Evolutionary conservation across 352 stramenopile genomes (phyloP).

Genomic region (Phytophthora meadii): DNA sequence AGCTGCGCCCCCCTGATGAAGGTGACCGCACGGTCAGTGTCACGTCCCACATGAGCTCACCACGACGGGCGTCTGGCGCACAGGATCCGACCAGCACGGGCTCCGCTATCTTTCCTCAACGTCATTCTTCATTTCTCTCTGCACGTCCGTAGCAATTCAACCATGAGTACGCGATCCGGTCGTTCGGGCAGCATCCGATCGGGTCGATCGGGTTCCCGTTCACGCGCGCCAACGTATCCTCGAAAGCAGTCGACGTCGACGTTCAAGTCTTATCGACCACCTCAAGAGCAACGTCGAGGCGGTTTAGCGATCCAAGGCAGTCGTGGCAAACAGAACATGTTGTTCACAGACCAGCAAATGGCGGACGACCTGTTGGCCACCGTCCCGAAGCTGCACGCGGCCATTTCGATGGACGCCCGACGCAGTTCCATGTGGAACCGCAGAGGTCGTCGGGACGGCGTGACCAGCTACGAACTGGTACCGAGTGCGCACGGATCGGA

Average conservation of each 20-base stretch:
- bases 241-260: constrained; percentile 2
- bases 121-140: constrained; percentile 7
- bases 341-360: constrained; percentile 46
- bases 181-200: constrained; percentile 6
- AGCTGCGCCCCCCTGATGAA: constrained; percentile 2
- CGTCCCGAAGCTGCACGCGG: constrained; percentile 43
- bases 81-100: constrained; percentile 16
- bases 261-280: constrained; percentile 34
- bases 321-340: constrained; percentile 27
- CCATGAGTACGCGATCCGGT: constrained; percentile 30
- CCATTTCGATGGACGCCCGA: constrained; percentile 27
- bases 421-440: constrained; percentile 39
- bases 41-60: constrained; percentile 27
- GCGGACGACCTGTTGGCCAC: constrained; percentile 43
- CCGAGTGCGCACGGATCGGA: constrained; percentile 28
- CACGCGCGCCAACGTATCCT: too few species aligned
- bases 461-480: constrained; percentile 45
- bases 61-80: constrained; percentile 22
- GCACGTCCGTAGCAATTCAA: neutral
- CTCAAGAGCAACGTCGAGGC: constrained; percentile 20
- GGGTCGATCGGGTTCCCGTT: too few species aligned
- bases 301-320: constrained; percentile 30
- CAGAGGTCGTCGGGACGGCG: constrained; percentile 44
- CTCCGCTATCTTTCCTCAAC: constrained; percentile 9
- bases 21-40: neutral